Evolutionary conservation across 441 rosid species (phyloP), one percentile per base, ranked within the genome.

Genomic region (Pelargonium cotyledonis): DNA sequence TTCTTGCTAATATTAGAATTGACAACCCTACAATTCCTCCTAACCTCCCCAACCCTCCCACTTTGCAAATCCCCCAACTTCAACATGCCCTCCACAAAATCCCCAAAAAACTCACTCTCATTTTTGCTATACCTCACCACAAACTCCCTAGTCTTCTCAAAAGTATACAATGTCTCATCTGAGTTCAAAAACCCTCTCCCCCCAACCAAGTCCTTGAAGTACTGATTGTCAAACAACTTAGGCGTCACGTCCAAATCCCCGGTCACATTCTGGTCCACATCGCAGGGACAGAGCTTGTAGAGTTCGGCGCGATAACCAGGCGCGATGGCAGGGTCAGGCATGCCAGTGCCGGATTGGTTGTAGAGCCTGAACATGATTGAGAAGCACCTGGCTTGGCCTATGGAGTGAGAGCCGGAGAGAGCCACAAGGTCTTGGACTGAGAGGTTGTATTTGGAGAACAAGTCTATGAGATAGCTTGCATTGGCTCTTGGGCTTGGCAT

Each of bases 401-500:
- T 86, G 0, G 99, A 88, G 77, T 91, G 99, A 61, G 99, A 88
- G 7, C 97, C 99, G 0, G 99, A 94, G 65, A 94, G 94, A 68
- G 96, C 97, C 6, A 94, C 96, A 57, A 86, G 77, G 78, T 94
- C 97, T 69, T 79, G 83, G 5, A 81, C 76, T 0, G 96, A 91
- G 49, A 94, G 97, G 65, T 85, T 70, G 81, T 83, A 87, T 71
- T 71, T 77, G 14, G 70, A 31, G 68, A 94, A 91, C 4, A 94
- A 85, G 71, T 86, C 81, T 0, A 89, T 81, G 58, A 94, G 85
- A 65, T 1, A 73, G 64, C 82, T 88, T 1, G 96, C 95, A 64
- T 91, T 84, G 19, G 92, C 88, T 82, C 97, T 85, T 41, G 99
- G 99, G 68, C 96, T 94, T 15, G 99, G 97, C 95, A 94, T 91